A percentile compares a stretch with the other conserved stretches of the same genome.
phyloP scores from a whole-genome alignment of 2,329 filamentous ascomycete species.

The Monosporascus sp. region DNA sequence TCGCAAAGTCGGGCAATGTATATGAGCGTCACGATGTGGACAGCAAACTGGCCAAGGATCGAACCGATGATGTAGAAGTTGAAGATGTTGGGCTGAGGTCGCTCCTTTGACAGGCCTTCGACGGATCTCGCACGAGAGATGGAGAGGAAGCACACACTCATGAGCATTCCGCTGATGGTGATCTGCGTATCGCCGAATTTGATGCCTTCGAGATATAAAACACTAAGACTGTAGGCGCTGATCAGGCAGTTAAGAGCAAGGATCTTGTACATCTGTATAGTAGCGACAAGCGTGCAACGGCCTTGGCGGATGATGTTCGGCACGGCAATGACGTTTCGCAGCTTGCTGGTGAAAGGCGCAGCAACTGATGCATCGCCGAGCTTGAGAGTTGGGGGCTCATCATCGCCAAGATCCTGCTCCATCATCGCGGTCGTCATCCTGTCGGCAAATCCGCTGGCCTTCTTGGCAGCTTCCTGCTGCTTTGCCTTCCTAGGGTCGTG shows the following conservation, averaged over 20 bases:
- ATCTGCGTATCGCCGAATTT: conserved; percentile 99
- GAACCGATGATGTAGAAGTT: conserved; percentile 98
- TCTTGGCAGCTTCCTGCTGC: conserved; percentile 61
- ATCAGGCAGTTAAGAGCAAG: conserved; percentile 96
- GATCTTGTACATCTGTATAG: conserved; percentile 99
- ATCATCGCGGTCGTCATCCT: conserved; percentile 83
- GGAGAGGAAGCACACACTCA: conserved; percentile 98
- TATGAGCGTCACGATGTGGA: conserved; percentile 90
- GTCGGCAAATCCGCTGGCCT: conserved; percentile 76
- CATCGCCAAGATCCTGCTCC: conserved; percentile 81
- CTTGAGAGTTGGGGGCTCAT: conserved; percentile 92
- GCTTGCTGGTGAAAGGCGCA: conserved; percentile 94
- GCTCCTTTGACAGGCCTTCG: conserved; percentile 91
- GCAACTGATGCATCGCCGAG: conserved; percentile 95
- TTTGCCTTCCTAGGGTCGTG: conserved; percentile 51
- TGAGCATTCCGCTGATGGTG: conserved; percentile 98
- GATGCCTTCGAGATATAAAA: conserved; percentile 95
- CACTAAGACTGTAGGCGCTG: conserved; percentile 92
- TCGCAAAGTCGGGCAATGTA: conserved; percentile 91
- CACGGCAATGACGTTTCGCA: conserved; percentile 93
- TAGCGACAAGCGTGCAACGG: conserved; percentile 93
- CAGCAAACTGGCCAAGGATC: conserved; percentile 92
- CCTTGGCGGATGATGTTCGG: conserved; percentile 98
- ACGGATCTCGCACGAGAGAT: conserved; percentile 97
- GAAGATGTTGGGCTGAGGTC: conserved; percentile 97